Evolutionary conservation across 148 eudicot genomes (phyloP).

Genomic region (Heliosperma pusillum): DNA sequence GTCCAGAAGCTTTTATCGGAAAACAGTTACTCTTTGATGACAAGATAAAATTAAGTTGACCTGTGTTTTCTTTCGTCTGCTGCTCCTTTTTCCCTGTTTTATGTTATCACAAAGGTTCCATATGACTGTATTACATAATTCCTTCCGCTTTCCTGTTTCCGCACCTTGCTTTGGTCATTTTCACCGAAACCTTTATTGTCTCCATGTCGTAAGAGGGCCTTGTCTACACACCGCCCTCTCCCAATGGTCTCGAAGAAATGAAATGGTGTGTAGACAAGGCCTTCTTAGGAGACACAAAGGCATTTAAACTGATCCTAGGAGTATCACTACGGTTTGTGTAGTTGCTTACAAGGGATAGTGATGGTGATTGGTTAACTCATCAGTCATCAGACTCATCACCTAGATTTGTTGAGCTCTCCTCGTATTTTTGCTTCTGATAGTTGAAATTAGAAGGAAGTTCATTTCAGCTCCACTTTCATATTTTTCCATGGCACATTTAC

Average conservation of each 20-base stretch:
- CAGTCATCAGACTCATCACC: background rate
- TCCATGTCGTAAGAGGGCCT: background rate
- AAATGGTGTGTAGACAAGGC: background rate
- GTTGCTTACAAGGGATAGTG: background rate
- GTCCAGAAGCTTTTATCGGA: background rate
- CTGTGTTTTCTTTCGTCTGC: background rate
- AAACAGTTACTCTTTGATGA: background rate
- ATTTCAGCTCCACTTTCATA: background rate
- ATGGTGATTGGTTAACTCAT: background rate
- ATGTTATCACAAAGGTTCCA: background rate
- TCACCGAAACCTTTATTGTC: background rate
- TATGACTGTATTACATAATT: background rate
- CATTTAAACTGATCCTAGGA: too few species aligned
- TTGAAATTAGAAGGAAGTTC: background rate
- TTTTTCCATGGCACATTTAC: background rate
- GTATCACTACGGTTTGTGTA: background rate
- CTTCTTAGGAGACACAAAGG: background rate
- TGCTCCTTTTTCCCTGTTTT: background rate
- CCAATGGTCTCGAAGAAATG: background rate
- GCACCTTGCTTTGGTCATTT: background rate
- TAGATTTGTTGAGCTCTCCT: background rate
- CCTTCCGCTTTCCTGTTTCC: too few species aligned
- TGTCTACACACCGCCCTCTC: background rate
- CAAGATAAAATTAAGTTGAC: background rate
- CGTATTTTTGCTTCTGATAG: background rate